A percentile compares a stretch with the other conserved stretches of the same genome.
Evolutionary conservation across 345 rosid species (phyloP).

Genomic region (Eucalyptus lansdowneana): DNA sequence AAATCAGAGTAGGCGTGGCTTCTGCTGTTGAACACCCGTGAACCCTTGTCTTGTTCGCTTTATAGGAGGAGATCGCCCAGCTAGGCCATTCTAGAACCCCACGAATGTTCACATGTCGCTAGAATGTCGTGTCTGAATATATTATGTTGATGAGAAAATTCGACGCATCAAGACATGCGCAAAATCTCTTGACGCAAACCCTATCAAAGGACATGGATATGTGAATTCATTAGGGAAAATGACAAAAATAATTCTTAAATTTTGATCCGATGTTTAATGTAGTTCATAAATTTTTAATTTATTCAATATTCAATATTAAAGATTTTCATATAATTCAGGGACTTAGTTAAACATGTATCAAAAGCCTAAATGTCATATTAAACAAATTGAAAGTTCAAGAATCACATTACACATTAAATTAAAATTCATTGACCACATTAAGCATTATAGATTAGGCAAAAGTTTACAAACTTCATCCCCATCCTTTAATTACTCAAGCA

Average conservation of each 20-base stretch:
- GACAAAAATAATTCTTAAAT: fast-evolving
- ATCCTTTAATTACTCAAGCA: fast-evolving
- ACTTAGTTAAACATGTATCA: no score
- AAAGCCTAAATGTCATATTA: no score
- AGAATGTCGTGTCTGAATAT: not conserved
- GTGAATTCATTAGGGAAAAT: no score
- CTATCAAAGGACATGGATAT: not conserved
- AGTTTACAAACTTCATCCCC: no score
- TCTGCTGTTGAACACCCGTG: not conserved
- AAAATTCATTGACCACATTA: no score
- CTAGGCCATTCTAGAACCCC: not conserved
- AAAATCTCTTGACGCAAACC: not conserved
- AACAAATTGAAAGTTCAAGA: no score
- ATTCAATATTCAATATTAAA: fast-evolving
- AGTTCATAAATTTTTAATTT: fast-evolving
- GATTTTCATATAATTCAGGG: no score
- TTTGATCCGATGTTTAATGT: fast-evolving
- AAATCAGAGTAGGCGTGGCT: not conserved
- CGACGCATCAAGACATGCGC: not conserved
- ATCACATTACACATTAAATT: no score
- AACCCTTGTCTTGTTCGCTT: not conserved
- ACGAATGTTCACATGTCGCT: not conserved
- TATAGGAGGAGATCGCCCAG: not conserved
- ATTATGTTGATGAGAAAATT: not conserved
- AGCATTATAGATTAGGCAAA: no score